Conservation (phyloP, 1,284 basidiomycete genomes). For the Tausonia pullulans region DNA sequence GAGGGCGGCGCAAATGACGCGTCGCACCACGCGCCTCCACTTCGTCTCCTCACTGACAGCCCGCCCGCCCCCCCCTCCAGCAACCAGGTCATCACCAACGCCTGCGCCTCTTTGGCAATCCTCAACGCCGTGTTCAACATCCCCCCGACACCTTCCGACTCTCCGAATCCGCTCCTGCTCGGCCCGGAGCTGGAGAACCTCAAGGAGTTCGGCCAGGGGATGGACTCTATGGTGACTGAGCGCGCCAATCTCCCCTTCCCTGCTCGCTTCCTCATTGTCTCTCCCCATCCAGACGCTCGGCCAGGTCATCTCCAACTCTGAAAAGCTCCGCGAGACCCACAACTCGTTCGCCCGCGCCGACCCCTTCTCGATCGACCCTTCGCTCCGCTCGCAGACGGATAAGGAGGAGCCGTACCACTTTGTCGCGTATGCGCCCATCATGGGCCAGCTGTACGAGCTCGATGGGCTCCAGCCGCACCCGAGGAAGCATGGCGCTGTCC, state of each 20-base stretch:
- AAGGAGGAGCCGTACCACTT: constrained; percentile 90
- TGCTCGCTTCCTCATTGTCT: neutral
- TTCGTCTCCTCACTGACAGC: no score
- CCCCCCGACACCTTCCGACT: constrained; percentile 27
- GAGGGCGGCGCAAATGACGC: no score
- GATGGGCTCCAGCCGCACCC: constrained; percentile 72
- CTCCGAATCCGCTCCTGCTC: constrained; percentile 38
- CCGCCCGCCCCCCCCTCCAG: constrained; percentile 51
- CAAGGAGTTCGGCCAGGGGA: constrained; percentile 62
- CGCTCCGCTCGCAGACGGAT: constrained; percentile 43
- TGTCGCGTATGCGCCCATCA: constrained; percentile 73
- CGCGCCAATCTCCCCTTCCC: neutral
- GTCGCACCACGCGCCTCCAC: no score
- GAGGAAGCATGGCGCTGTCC: constrained; percentile 57
- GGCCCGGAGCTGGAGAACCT: constrained; percentile 64
- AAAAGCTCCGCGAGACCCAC: constrained; percentile 68
- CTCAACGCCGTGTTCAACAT: constrained; percentile 89
- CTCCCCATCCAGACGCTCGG: constrained; percentile 49
- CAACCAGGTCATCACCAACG: constrained; percentile 60
- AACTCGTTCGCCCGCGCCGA: constrained; percentile 69
- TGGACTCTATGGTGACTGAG: constrained; percentile 54
- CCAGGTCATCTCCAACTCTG: constrained; percentile 71
- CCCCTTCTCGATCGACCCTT: constrained; percentile 68
- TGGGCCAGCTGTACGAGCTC: constrained; percentile 75
- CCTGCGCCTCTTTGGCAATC: constrained; percentile 82